Percentiles rank a stretch among this genome's conserved stretches.
These are phyloP conservation scores for Calonectria hongkongensis DNA, from an alignment of 2,329 filamentous ascomycete species.

Conservation along the genomic window DNA sequence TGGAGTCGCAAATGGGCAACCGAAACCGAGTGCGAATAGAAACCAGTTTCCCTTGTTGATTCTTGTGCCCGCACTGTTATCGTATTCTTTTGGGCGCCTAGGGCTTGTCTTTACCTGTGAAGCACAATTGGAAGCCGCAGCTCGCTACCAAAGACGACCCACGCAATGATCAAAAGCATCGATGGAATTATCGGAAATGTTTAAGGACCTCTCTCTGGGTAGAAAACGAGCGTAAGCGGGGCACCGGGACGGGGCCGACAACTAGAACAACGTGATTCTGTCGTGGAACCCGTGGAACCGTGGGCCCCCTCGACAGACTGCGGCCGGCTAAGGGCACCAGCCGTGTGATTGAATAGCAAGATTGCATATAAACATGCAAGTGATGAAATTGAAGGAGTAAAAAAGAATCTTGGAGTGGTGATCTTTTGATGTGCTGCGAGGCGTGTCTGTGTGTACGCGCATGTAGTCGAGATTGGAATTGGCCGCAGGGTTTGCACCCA, in stretches of 20 bases:
- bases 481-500: not conserved
- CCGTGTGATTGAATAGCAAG: slow-evolving; percentile 4
- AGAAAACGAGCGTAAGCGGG: not conserved
- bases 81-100: not conserved
- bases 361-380: slow-evolving; percentile 18
- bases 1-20: not conserved
- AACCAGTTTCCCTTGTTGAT: not conserved
- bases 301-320: slow-evolving; percentile 36
- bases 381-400: not conserved
- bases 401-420: not conserved
- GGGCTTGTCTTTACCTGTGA: not conserved
- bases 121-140: not conserved
- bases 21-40: not conserved
- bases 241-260: slow-evolving; percentile 20
- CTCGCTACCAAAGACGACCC: slow-evolving; percentile 30
- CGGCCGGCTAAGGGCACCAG: slow-evolving; percentile 11
- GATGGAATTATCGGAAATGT: slow-evolving; percentile 27
- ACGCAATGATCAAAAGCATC: slow-evolving; percentile 22
- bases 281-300: slow-evolving; percentile 27
- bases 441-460: slow-evolving; percentile 5
- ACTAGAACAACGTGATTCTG: slow-evolving; percentile 40
- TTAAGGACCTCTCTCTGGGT: slow-evolving; percentile 21
- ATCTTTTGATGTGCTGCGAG: slow-evolving; percentile 1
- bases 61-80: not conserved
- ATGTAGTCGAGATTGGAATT: slow-evolving; percentile 34